Conservation (phyloP, 106 monocot species). For the Acorus gramineus region DNA sequence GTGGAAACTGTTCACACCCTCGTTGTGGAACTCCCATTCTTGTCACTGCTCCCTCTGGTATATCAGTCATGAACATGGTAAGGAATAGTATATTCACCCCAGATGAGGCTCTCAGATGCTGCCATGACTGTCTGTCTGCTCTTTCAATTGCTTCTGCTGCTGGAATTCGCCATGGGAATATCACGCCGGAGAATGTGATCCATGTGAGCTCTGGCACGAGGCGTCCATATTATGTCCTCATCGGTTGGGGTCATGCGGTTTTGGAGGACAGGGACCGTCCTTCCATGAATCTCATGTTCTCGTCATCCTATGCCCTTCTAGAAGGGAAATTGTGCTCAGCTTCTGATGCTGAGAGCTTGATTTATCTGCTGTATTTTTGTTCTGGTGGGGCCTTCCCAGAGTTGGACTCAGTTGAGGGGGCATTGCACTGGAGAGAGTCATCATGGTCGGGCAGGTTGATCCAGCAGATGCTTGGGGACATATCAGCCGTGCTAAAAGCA, state of each 20-base stretch:
- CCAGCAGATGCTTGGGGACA: conserved; percentile 87
- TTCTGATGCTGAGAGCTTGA: conserved; percentile 90
- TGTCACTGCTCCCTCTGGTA: conserved; percentile 64
- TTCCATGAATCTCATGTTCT: conserved; percentile 71
- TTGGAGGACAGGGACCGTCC: conserved; percentile 87
- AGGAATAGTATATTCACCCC: conserved; percentile 54
- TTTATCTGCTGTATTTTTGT: conserved; percentile 73
- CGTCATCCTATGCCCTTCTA: conserved; percentile 79
- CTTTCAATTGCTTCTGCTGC: conserved; percentile 53
- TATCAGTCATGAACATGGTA: conserved; percentile 50
- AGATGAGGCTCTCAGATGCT: conserved; percentile 80
- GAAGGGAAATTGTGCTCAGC: conserved; percentile 86
- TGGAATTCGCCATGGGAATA: conserved; percentile 85
- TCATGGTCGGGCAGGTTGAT: conserved; percentile 83
- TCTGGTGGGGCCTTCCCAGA: conserved; percentile 72
- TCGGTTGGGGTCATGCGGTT: conserved; percentile 94
- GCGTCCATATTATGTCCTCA: conserved; percentile 55
- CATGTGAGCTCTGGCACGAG: conserved; percentile 27
- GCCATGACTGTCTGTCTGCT: conserved; percentile 87
- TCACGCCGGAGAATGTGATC: conserved; percentile 76
- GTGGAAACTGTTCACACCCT: conserved; percentile 63
- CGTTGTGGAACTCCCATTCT: conserved; percentile 84
- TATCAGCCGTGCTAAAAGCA: conserved; percentile 88
- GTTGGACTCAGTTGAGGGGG: conserved; percentile 80
- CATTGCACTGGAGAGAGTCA: conserved; percentile 81